Percentiles rank a stretch among this genome's conserved stretches.
These are phyloP conservation scores for Penicillium sp. DNA, from an alignment of 2,329 filamentous ascomycete species.

Conservation along the genomic window DNA sequence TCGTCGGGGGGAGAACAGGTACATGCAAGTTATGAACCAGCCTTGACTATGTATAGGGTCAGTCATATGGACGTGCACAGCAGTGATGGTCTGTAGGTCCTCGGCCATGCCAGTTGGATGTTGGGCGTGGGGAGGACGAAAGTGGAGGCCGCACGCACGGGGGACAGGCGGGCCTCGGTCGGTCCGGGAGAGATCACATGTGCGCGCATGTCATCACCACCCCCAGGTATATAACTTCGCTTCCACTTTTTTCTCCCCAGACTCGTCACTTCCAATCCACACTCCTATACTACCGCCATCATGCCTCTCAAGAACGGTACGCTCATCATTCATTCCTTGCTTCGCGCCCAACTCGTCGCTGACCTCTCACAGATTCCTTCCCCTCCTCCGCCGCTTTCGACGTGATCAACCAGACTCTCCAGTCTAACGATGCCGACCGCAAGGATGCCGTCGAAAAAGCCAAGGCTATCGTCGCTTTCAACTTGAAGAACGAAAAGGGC, in stretches of 20 bases:
- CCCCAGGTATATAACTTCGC: conserved; percentile 25
- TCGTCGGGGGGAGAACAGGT: background rate
- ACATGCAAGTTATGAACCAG: background rate
- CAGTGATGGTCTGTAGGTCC: background rate
- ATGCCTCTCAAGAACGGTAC: conserved; percentile 78
- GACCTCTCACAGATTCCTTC: conserved; percentile 67
- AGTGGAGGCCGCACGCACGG: conserved; percentile 5
- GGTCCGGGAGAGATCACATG: conserved; percentile 33
- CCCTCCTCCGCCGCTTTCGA: conserved; percentile 93
- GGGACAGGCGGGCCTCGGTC: conserved; percentile 10
- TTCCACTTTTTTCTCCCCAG: conserved; percentile 1
- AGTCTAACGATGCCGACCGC: conserved; percentile 70
- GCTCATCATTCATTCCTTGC: conserved; percentile 27
- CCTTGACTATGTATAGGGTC: too few relatives aligned
- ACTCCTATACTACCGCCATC: conserved; percentile 5
- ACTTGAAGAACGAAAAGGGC: conserved; percentile 82
- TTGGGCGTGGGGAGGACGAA: conserved; percentile 5
- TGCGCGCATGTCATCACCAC: conserved; percentile 21
- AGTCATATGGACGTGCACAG: too few relatives aligned
- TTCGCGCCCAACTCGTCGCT: background rate
- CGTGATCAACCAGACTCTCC: conserved; percentile 74
- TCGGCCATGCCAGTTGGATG: too few relatives aligned
- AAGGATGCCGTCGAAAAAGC: conserved; percentile 89
- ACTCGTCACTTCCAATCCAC: conserved; percentile 32
- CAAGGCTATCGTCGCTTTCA: conserved; percentile 87